phyloP scores from a whole-genome alignment of 169 alveolate genomes.

The Plasmodium chabaudi region DNA sequence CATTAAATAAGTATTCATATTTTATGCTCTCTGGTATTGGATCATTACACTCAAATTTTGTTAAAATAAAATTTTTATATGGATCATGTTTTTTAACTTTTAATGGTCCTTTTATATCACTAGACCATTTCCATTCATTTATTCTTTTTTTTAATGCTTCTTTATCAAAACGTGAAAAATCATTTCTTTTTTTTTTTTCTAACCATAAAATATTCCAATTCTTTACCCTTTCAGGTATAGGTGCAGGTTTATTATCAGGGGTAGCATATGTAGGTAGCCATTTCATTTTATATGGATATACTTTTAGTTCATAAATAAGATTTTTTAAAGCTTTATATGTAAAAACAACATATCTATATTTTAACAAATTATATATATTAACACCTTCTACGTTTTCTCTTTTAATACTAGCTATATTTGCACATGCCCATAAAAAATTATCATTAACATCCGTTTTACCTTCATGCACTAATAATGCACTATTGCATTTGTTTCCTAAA shows the following conservation, averaged over 20 bases:
- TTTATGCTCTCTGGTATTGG: conserved; percentile 69
- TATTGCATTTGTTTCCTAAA: conserved; percentile 87
- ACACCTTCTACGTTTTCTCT: conserved; percentile 89
- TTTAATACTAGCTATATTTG: conserved; percentile 88
- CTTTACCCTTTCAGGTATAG: conserved; percentile 84
- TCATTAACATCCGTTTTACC: conserved; percentile 89
- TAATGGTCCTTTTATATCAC: conserved; percentile 84
- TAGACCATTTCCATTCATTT: conserved; percentile 88
- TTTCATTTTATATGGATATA: conserved; percentile 86
- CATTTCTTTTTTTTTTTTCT: conserved; percentile 79
- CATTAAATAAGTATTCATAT: conserved; percentile 81
- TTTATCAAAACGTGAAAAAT: conserved; percentile 52
- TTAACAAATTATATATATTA: conserved; percentile 85
- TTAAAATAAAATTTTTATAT: conserved; percentile 79
- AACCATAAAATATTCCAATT: conserved; percentile 89
- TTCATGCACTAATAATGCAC: conserved; percentile 88
- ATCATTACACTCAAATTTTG: conserved; percentile 66
- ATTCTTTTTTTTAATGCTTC: conserved; percentile 82
- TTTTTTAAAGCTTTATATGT: conserved; percentile 89
- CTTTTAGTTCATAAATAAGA: conserved; percentile 82
- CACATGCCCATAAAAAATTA: conserved; percentile 91
- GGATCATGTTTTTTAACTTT: conserved; percentile 85
- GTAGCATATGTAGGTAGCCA: conserved; percentile 89
- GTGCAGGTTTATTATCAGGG: conserved; percentile 88
- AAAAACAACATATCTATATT: conserved; percentile 87